A percentile compares a stretch with the other conserved stretches of the same genome.
Evolutionary conservation across 2,329 filamentous ascomycete species (phyloP).

Genomic region (Trichoderma sp.): DNA sequence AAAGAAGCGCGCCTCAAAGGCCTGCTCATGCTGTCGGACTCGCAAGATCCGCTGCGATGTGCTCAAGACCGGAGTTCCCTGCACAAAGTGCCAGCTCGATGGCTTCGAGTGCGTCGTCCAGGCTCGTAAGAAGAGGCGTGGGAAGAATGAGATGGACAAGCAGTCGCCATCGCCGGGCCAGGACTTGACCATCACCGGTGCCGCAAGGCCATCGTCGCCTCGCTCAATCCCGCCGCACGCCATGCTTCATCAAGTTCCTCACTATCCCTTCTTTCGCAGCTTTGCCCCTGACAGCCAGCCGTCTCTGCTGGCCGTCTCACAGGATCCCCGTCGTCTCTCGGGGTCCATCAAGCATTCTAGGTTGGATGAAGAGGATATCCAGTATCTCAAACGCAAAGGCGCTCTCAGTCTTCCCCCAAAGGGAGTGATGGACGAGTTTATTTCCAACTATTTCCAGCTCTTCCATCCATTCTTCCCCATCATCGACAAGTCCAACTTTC

Average conservation of each 20-base stretch:
- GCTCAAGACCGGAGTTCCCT: constrained; percentile 27
- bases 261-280: constrained; percentile 22
- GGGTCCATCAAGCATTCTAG: not conserved
- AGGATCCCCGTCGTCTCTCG: not conserved
- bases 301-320: not conserved
- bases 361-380: constrained; percentile 20
- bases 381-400: constrained; percentile 24
- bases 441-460: constrained; percentile 23
- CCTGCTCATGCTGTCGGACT: constrained; percentile 26
- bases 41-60: constrained; percentile 31
- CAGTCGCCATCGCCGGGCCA: not conserved
- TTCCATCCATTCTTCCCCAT: constrained; percentile 27
- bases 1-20: constrained; percentile 29
- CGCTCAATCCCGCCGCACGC: constrained; percentile 1
- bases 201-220: not conserved
- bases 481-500: constrained; percentile 22
- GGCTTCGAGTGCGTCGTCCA: constrained; percentile 23
- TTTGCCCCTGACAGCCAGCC: constrained; percentile 13
- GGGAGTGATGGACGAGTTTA: constrained; percentile 22
- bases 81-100: constrained; percentile 30
- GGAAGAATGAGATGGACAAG: constrained; percentile 1
- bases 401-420: constrained; percentile 21
- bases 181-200: not conserved
- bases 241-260: constrained; percentile 17
- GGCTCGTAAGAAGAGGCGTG: constrained; percentile 23